Base-by-base conservation (phyloP, 495 filamentous ascomycete genomes). In the Penicillium subrubescens region DNA sequence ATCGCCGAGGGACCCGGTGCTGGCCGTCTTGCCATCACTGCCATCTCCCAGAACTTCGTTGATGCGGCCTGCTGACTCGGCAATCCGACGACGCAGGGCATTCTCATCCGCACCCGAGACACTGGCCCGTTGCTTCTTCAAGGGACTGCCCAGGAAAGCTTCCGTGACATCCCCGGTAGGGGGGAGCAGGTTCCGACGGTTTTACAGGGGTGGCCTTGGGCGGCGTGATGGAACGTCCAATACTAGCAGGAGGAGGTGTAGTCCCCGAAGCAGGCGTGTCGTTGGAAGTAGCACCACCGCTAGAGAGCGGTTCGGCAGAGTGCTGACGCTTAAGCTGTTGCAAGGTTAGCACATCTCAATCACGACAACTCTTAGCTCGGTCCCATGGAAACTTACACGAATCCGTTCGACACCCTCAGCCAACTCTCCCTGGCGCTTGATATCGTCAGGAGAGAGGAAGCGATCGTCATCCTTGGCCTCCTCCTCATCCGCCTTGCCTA, bases 381-480 rank as follows among this genome's bases (percentile, higher is more conserved):
- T 23, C 14, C 31, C 12, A 50, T 33, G 15, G 8, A 31, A 62
- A 79, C 90, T 72, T 85, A 96, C 94, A 80, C 92, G 93, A 69
- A 99, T 97, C 73, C 95, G 89, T 56, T 92, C 86, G 27, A 99
- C 89, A 31, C 93, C 93, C 66, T 97, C 94, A 34, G 92, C 91
- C 44, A 99, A 82, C 72, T 98, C 93, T 15, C 91, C 92, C 63
- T 92, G 87, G 62, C 89, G 86, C 71, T 86, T 85, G 31, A 92
- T 89, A 75, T 99, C 96, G 64, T 98, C 94, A 1, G 87, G 83
- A 51, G 86, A 90, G 46, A 89, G 77, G 75, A 79, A 60, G 59
- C 73, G 69, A 81, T 88, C 65, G 74, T 84, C 81, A 71, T 90
- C 89, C 76, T 92, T 91, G 54, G 84, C 82, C 63, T 96, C 91